Conservation (phyloP, 2,329 filamentous ascomycete genomes). For the Cordyceps cateniannulata region DNA sequence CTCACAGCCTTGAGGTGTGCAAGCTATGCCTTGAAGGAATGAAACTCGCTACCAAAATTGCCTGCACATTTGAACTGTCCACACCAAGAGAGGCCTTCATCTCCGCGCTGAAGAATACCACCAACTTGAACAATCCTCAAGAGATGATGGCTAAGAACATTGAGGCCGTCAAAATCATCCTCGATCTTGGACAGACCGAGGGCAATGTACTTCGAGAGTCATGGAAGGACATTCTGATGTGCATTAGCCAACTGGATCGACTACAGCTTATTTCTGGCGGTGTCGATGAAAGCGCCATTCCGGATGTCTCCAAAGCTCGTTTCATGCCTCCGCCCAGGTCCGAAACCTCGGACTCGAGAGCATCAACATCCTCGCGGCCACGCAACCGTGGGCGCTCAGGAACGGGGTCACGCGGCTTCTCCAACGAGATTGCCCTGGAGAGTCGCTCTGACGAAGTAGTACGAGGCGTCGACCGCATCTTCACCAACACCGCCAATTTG, state of each 20-base stretch:
- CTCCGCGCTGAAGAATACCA: constrained; percentile 84
- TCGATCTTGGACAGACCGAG: constrained; percentile 89
- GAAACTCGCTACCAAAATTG: constrained; percentile 86
- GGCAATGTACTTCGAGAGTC: constrained; percentile 84
- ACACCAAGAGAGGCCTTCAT: constrained; percentile 95
- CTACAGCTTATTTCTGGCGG: constrained; percentile 92
- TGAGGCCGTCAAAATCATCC: constrained; percentile 82
- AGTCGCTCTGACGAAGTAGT: constrained; percentile 90
- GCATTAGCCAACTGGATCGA: constrained; percentile 90
- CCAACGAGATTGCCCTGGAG: constrained; percentile 79
- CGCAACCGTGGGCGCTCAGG: constrained; percentile 44
- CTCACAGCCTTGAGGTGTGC: constrained; percentile 87
- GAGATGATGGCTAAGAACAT: constrained; percentile 96
- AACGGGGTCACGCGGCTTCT: constrained; percentile 58
- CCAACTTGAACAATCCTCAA: constrained; percentile 89
- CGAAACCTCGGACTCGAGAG: constrained; percentile 52
- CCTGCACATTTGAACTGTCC: constrained; percentile 86
- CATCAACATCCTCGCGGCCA: constrained; percentile 55
- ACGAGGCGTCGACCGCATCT: constrained; percentile 89
- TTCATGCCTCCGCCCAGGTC: constrained; percentile 56
- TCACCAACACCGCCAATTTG: constrained; percentile 90
- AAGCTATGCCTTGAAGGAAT: constrained; percentile 91
- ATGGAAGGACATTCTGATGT: constrained; percentile 93
- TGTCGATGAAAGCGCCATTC: constrained; percentile 85
- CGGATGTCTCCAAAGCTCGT: constrained; percentile 81